These are phyloP conservation scores for Fragaria vesca DNA, from an alignment of 306 rosid genomes.

Conservation along the genomic window DNA sequence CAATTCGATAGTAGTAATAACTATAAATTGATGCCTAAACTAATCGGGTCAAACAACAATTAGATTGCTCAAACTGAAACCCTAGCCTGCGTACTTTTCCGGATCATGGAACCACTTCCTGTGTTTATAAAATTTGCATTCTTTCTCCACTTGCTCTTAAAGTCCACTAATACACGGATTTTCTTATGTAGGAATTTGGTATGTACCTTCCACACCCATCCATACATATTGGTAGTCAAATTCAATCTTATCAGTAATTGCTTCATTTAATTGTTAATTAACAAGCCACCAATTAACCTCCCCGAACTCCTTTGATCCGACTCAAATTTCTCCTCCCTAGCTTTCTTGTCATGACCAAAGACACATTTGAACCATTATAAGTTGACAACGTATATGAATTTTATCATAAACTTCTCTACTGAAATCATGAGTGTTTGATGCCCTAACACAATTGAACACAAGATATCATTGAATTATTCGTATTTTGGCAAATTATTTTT, in stretches of 20 bases:
- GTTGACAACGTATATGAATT: neutral
- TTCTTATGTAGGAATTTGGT: neutral
- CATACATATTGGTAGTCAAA: neutral
- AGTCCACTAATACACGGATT: neutral
- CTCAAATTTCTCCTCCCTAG: neutral
- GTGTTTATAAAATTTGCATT: neutral
- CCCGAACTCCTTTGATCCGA: neutral
- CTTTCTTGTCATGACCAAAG: neutral
- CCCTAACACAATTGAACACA: neutral
- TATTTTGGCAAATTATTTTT: neutral
- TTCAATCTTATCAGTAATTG: neutral
- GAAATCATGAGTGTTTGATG: neutral
- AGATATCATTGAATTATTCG: neutral
- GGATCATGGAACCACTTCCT: neutral
- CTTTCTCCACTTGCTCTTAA: conserved; percentile 2
- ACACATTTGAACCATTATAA: neutral
- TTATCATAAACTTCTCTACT: neutral
- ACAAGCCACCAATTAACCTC: neutral
- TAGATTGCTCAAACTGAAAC: neutral
- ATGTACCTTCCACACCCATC: neutral
- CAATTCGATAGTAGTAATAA: neutral
- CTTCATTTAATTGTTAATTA: neutral
- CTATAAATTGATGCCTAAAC: neutral
- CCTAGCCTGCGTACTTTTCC: neutral
- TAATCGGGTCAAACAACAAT: neutral